Evolutionary conservation across 164 flowering plant genomes (phyloP), one percentile per base, ranked within the genome.

Genomic region (Houttuynia cordata): DNA sequence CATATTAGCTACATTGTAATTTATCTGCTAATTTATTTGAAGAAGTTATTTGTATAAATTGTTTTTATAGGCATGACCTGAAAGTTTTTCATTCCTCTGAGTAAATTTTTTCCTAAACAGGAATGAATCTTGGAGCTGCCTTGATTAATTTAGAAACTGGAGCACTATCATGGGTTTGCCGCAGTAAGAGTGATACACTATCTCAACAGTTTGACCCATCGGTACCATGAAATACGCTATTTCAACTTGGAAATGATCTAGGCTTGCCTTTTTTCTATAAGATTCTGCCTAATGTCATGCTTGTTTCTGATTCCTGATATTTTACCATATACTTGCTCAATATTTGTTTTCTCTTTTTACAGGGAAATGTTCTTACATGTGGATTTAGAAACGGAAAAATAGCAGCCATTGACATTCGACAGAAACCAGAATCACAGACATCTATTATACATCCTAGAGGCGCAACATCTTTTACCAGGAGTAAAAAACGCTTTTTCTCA

Each of bases 321-420:
- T 22, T 7, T 10, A 24, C 7, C 21, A 8, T n/a, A n/a, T n/a
- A n/a, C n/a, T n/a, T n/a, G n/a, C n/a, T n/a, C n/a, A n/a, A n/a
- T 53, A 10, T 10, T 21, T 3, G 14, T 53, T 53, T n/a, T 24
- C 51, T 54, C 67, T 8, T 56, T 10, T 69, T 78, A 64, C 76
- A 94, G 99, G 89, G 87, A 53, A 85, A 85, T 66, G 53, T 72
- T 70, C 70, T 85, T 66, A 65, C 88, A 25, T 88, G 95, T 76
- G 99, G 99, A 50, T 76, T 88, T 53, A 79, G 99, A 75, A 91
- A 91, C 82, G 97, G 97, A 63, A 85, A 82, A 56, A 81, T 94
- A 73, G 70, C 81, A 58, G 76, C 83, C 2, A 72, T 88, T 69
- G 99, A 94, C 78, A 59, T 76, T 67, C 95, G 96, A 37, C 83